Base-by-base conservation (phyloP, 148 eudicot genomes). In the Rhododendron vialii region DNA sequence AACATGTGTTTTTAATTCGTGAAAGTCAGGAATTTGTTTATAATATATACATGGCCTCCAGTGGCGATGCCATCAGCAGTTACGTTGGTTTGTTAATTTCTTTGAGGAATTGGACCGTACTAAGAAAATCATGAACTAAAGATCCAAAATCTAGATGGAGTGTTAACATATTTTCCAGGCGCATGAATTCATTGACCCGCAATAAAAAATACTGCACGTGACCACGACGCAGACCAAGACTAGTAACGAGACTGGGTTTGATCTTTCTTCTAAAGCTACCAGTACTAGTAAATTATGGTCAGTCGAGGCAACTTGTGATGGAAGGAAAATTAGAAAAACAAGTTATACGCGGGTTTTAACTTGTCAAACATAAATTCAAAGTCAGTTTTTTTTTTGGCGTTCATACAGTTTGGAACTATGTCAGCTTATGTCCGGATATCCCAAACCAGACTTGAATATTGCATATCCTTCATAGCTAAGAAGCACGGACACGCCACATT, bases 221-320 rank as follows among this genome's bases (percentile, higher is more conserved):
- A 47, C 10, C 85, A 26, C 59, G 26, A 43, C 78, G 59, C 53
- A 43, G 71, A 73, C 78, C 80, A 51, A 86, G 73, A 81, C 50
- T 24, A 3, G 3, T 77, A 78, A 45, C 47, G 24, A 4, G 26
- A 4, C 77, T 3, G 18, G 33, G 71, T 82, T 41, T 75, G 63
- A 75, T 75, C 71, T 12, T 84, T 84, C 86, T 78, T 85, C n/a
- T 11, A 85, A 85, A 57, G 55, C 38, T 55, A 78, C 38, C 14
- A 26, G 15, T 24, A 41, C 45, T 41, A 24, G 50, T 7, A 55
- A 59, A 38, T 48, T 50, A 55, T 53, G 69, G 17, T 51, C 61
- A 59, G 38, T 51, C 71, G 36, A 38, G 57, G 78, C 53, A 53
- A 24, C 84, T 36, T 67, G 84, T 50, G 28, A 24, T 48, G 83